Conservation (phyloP, 495 filamentous ascomycete species). For the Glutinoglossum americanum region DNA sequence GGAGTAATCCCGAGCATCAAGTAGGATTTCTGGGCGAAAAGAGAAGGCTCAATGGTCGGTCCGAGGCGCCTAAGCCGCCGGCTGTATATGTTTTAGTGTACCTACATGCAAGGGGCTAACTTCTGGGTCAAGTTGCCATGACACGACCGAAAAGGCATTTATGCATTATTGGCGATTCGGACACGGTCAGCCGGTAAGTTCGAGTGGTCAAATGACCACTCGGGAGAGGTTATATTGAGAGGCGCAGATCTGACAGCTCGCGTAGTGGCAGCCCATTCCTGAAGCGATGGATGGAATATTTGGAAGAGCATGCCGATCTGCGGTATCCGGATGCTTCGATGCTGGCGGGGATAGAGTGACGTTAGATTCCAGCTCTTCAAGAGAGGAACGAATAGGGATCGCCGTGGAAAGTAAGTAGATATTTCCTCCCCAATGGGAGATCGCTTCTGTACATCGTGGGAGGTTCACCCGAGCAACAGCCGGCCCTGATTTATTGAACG, state of each 20-base stretch:
- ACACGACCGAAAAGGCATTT: constrained; percentile 79
- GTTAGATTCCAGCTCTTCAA: not conserved
- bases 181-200: constrained; percentile 66
- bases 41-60: constrained; percentile 69
- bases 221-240: not conserved
- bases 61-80: not conserved
- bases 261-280: constrained; percentile 59
- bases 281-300: constrained; percentile 68
- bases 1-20: constrained; percentile 69
- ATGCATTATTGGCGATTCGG: constrained; percentile 78
- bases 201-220: constrained; percentile 2
- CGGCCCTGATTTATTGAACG: not conserved
- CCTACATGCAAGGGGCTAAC: not conserved
- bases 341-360: not conserved
- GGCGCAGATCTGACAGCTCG: not conserved
- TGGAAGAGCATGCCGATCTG: constrained; percentile 70
- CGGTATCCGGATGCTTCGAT: constrained; percentile 47
- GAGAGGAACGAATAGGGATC: not conserved
- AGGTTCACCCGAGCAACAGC: not conserved
- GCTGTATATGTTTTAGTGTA: too few relatives aligned
- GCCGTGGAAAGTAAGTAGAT: not conserved
- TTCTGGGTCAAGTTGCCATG: constrained; percentile 53
- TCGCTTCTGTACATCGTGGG: not conserved
- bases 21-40: constrained; percentile 93
- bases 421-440: not conserved